phyloP scores from a whole-genome alignment of 371 early-diverging fungal genomes.

The Mucor lusitanicus region DNA sequence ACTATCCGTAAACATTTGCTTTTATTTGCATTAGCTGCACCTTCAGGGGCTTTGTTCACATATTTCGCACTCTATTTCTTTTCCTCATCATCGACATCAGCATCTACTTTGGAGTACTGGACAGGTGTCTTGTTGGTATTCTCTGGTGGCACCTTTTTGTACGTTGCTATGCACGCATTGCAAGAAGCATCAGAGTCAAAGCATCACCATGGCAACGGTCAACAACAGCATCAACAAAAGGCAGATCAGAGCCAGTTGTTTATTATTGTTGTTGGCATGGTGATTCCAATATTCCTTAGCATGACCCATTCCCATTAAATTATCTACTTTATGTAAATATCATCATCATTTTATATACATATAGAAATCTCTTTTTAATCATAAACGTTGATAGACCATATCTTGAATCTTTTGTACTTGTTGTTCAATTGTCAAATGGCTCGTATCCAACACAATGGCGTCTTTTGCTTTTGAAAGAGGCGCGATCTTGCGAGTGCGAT shows the following conservation, averaged over 20 bases:
- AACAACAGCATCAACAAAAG: not conserved
- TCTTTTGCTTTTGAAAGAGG: slow-evolving; percentile 82
- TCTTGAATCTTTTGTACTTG: slow-evolving; percentile 74
- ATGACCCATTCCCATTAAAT: slow-evolving; percentile 28
- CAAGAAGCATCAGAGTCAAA: slow-evolving; percentile 26
- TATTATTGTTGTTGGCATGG: slow-evolving; percentile 21
- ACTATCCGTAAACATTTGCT: slow-evolving; percentile 76
- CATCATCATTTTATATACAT: not conserved
- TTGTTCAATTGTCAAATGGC: slow-evolving; percentile 70
- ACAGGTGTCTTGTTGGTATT: slow-evolving; percentile 83
- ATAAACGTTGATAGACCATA: slow-evolving; percentile 33
- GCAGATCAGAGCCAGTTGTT: slow-evolving; percentile 3
- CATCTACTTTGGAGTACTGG: slow-evolving; percentile 66
- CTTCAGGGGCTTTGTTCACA: slow-evolving; percentile 80
- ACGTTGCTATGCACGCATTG: slow-evolving; percentile 80
- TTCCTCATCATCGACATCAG: slow-evolving; percentile 24
- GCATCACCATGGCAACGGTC: not conserved
- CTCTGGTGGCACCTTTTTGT: slow-evolving; percentile 90
- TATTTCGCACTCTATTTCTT: slow-evolving; percentile 53
- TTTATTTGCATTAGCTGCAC: slow-evolving; percentile 85
- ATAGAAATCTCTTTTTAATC: not conserved
- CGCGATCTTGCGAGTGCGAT: slow-evolving; percentile 72
- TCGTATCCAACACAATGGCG: slow-evolving; percentile 86
- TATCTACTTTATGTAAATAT: not conserved
- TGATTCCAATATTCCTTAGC: slow-evolving; percentile 20